phyloP scores from a whole-genome alignment of 306 rosid genomes.

The Erythrophleum fordii region DNA sequence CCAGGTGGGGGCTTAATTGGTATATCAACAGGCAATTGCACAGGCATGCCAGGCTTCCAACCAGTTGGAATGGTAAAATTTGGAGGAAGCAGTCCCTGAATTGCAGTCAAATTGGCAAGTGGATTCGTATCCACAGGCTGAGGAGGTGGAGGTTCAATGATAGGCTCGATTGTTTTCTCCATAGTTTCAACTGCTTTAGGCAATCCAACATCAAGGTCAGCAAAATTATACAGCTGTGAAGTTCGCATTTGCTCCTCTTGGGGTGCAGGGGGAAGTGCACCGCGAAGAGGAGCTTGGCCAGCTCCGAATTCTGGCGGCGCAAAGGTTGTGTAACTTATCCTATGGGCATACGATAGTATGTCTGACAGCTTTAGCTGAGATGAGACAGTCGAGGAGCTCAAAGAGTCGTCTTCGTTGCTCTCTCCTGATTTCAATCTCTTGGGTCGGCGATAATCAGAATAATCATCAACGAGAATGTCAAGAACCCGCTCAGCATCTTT shows the following conservation, averaged over 20 bases:
- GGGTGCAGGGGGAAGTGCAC: slow-evolving; percentile 96
- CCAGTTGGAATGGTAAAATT: slow-evolving; percentile 81
- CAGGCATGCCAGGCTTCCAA: slow-evolving; percentile 98
- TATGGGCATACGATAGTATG: slow-evolving; percentile 83
- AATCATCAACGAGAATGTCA: slow-evolving; percentile 84
- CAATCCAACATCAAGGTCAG: slow-evolving; percentile 87
- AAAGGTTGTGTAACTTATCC: slow-evolving; percentile 92
- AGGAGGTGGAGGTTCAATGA: slow-evolving; percentile 65
- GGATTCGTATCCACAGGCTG: slow-evolving; percentile 52
- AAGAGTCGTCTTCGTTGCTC: slow-evolving; percentile 53
- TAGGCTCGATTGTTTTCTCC: slow-evolving; percentile 71
- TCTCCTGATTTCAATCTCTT: slow-evolving; percentile 58
- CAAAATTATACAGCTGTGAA: slow-evolving; percentile 83
- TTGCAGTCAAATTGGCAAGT: slow-evolving; percentile 58
- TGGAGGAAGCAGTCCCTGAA: slow-evolving; percentile 79
- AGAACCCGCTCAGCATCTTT: slow-evolving; percentile 84
- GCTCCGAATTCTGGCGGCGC: slow-evolving; percentile 97
- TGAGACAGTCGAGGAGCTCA: slow-evolving; percentile 62
- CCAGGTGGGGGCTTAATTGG: slow-evolving; percentile 91
- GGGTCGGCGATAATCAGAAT: slow-evolving; percentile 74
- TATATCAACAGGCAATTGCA: slow-evolving; percentile 70
- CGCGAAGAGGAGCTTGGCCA: slow-evolving; percentile 79
- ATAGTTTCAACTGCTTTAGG: slow-evolving; percentile 64
- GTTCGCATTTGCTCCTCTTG: slow-evolving; percentile 98
- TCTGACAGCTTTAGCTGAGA: slow-evolving; percentile 68